Conservation (phyloP, 2,329 filamentous ascomycete species). For the Calonectria leucothoes region DNA sequence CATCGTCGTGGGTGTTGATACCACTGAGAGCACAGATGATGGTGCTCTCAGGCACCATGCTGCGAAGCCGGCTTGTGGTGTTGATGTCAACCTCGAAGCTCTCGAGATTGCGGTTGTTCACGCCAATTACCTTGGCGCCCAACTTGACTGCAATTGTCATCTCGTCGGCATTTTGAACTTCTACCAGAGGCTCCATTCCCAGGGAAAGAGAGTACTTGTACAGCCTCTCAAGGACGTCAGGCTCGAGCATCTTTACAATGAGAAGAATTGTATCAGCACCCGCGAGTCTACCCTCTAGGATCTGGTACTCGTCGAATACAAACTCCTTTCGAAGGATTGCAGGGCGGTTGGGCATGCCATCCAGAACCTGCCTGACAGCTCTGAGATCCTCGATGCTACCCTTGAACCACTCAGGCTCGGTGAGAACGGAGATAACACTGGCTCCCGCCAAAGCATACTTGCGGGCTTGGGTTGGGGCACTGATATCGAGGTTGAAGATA, state of each 20-base stretch:
- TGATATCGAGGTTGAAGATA: constrained; percentile 87
- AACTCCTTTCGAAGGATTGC: constrained; percentile 96
- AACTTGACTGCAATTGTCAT: constrained; percentile 90
- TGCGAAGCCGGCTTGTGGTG: constrained; percentile 89
- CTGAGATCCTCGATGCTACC: constrained; percentile 94
- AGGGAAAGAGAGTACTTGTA: constrained; percentile 91
- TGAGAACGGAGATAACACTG: constrained; percentile 98
- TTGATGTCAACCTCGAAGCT: constrained; percentile 97
- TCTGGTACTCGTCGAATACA: constrained; percentile 98
- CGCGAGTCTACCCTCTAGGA: constrained; percentile 90
- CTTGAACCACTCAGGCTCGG: constrained; percentile 99
- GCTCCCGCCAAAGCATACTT: constrained; percentile 94
- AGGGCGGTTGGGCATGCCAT: constrained; percentile 91
- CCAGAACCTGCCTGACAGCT: constrained; percentile 87
- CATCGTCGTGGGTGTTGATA: constrained; percentile 89
- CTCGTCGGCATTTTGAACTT: constrained; percentile 94
- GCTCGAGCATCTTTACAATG: constrained; percentile 97
- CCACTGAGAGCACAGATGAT: constrained; percentile 95
- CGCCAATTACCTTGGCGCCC: constrained; percentile 91
- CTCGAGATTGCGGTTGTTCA: constrained; percentile 97
- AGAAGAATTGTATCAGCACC: constrained; percentile 95
- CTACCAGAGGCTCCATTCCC: constrained; percentile 97
- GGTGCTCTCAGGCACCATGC: constrained; percentile 85
- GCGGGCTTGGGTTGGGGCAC: constrained; percentile 88
- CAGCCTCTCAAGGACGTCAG: constrained; percentile 76